Evolutionary conservation across 441 rosid species (phyloP), one percentile per base, ranked within the genome.

Genomic region (Populus trichocarpa): DNA sequence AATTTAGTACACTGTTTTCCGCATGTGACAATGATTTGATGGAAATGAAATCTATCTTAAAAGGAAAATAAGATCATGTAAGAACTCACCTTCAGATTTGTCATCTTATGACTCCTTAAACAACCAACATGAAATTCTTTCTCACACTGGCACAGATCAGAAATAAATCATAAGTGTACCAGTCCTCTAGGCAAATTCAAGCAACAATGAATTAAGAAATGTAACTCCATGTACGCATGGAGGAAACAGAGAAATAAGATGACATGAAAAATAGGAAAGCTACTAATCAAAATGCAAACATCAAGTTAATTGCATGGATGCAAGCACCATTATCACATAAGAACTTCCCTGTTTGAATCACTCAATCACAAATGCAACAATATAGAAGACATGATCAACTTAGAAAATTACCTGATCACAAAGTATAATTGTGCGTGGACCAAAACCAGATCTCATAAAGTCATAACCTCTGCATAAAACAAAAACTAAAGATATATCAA

Each of bases 81-180:
- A 42, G 61, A 30, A 68, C 84, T 50, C 33, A 90, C 96, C 94
- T 88, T 89, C 65, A 92, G 79, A 81, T 82, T 89, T 70, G 94
- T 92, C 80, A 90, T 89, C 83, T 89, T 90, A 81, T 85, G 88
- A 76, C 83, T 91, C 83, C 88, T 86, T 85, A 92, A 86, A 81
- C 96, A 92, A 78, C 96, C 94, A 75, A 92, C 88, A 65, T 92
- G 96, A 87, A 81, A 90, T 84, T 92, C 94, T 86, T 89, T 90
- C 83, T 90, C 96, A 53, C 96, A 92, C 96, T 92, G 88, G 40
- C 71, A 81, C 22, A 81, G 32, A 66, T 61, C 38, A 28, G 70
- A 76, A 38, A 73, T 57, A 20, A 12, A 30, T 10, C 59, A 35
- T 23, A 59, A 6, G 26, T 3, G n/a, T 20, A 25, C 64, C 20